Conservation (phyloP, 1,284 basidiomycete genomes). For the Ustilago curta region DNA sequence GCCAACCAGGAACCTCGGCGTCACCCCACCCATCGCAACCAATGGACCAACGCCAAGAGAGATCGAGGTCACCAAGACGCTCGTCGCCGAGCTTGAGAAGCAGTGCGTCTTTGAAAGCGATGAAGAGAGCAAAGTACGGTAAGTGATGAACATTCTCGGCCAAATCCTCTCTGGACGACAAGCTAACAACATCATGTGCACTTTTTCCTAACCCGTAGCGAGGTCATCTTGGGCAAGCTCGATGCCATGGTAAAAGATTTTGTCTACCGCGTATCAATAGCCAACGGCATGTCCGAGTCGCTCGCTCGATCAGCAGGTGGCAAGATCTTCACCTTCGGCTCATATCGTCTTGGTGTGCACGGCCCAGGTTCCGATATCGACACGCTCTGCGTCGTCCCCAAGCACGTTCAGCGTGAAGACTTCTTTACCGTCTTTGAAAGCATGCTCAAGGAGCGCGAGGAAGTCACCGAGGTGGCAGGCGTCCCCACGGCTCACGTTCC, state of each 20-base stretch:
- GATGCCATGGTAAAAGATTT: conserved; percentile 92
- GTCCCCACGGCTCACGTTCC: conserved; percentile 97
- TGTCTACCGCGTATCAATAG: conserved; percentile 84
- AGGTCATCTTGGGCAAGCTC: conserved; percentile 90
- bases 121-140: conserved; percentile 90
- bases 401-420: conserved; percentile 93
- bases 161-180: not conserved
- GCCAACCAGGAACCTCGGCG: conserved; percentile 67
- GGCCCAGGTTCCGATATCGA: conserved; percentile 97
- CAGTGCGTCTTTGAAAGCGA: conserved; percentile 91
- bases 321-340: conserved; percentile 99
- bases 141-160: conserved; percentile 68
- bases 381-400: conserved; percentile 97
- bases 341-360: conserved; percentile 85
- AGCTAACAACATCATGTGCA: not conserved
- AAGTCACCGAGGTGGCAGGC: conserved; percentile 87
- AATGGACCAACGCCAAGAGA: conserved; percentile 65
- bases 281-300: conserved; percentile 84
- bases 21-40: conserved; percentile 87
- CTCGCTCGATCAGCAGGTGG: conserved; percentile 89
- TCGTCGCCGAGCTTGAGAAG: conserved; percentile 87
- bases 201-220: conserved; percentile 73
- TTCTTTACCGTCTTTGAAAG: conserved; percentile 93
- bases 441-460: conserved; percentile 87
- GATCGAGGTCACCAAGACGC: conserved; percentile 77